A percentile compares a stretch with the other conserved stretches of the same genome.
These are phyloP conservation scores for Salinomyces thailandicus DNA, from an alignment of 2,329 filamentous ascomycete genomes.

Conservation along the genomic window DNA sequence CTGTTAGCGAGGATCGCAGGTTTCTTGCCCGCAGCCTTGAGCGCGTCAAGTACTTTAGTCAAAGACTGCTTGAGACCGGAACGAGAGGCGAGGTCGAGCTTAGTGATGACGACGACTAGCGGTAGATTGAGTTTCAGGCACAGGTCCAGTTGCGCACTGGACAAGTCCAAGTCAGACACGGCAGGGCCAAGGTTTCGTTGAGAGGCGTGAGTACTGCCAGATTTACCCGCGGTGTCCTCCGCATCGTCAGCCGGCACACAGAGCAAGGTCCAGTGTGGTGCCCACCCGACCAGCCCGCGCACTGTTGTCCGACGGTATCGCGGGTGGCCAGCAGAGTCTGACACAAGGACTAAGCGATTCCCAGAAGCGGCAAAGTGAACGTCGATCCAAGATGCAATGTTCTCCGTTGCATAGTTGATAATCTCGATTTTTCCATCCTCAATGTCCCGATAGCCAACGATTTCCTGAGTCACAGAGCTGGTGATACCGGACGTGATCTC, in stretches of 20 bases:
- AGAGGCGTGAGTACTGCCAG: conserved; percentile 39
- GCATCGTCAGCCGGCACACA: conserved; percentile 75
- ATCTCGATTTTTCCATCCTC: conserved; percentile 33
- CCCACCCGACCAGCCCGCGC: conserved; percentile 86
- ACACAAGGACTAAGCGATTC: conserved; percentile 73
- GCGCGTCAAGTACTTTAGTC: conserved; percentile 59
- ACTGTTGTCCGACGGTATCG: conserved; percentile 82
- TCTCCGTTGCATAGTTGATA: conserved; percentile 75
- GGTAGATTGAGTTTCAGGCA: conserved; percentile 73
- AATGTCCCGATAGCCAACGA: conserved; percentile 62
- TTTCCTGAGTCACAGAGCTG: conserved; percentile 86
- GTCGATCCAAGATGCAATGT: conserved; percentile 88
- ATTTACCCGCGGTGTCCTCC: conserved; percentile 36
- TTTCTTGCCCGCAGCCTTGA: conserved; percentile 65
- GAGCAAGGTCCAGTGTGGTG: conserved; percentile 83
- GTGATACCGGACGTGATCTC: conserved; percentile 87
- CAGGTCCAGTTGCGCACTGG: conserved; percentile 69
- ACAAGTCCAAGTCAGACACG: conserved; percentile 56
- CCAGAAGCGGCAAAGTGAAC: conserved; percentile 69
- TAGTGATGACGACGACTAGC: conserved; percentile 75
- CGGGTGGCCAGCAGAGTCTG: conserved; percentile 85
- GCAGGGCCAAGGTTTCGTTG: conserved; percentile 43
- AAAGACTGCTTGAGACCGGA: conserved; percentile 58
- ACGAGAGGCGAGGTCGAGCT: conserved; percentile 76
- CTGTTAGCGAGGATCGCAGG: conserved; percentile 55